Conservation (phyloP, 768 basidiomycete species). For the Hypsizygus marmoreus region DNA sequence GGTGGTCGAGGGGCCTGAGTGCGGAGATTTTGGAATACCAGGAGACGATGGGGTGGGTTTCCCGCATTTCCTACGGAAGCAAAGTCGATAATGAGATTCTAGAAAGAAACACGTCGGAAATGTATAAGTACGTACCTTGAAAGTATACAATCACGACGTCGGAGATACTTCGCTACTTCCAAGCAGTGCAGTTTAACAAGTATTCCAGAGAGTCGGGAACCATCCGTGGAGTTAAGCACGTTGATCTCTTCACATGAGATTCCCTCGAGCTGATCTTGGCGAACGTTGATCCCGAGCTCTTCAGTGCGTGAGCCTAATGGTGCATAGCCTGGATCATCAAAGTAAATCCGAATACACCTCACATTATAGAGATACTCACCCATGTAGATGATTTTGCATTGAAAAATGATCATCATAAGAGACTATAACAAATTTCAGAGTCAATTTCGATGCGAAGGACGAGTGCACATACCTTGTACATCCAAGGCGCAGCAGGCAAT, state of each 20-base stretch:
- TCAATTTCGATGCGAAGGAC: too few species aligned
- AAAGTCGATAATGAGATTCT: slow-evolving; percentile 11
- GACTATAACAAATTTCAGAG: slow-evolving; percentile 30
- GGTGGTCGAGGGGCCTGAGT: background rate
- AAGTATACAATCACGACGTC: slow-evolving; percentile 19
- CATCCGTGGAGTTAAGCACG: slow-evolving; percentile 1
- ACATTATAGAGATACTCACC: slow-evolving; percentile 24
- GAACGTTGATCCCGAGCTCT: slow-evolving; percentile 20
- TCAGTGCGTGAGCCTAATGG: slow-evolving; percentile 41
- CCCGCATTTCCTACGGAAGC: slow-evolving; percentile 50
- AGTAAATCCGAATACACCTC: background rate
- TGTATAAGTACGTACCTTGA: slow-evolving; percentile 18
- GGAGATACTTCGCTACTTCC: slow-evolving; percentile 5
- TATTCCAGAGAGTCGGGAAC: slow-evolving; percentile 15
- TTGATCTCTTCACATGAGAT: slow-evolving; percentile 19
- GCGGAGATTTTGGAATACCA: slow-evolving; percentile 35
- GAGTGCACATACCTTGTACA: slow-evolving; percentile 39
- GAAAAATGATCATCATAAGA: slow-evolving; percentile 46
- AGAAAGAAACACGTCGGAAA: background rate
- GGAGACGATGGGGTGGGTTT: slow-evolving; percentile 43
- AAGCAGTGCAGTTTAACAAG: slow-evolving; percentile 18
- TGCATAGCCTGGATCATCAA: slow-evolving; percentile 26
- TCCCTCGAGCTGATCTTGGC: slow-evolving; percentile 5
- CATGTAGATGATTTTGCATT: slow-evolving; percentile 53
- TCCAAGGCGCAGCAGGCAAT: slow-evolving; percentile 40